phyloP scores from a whole-genome alignment of 306 rosid genomes.

The peach (Prunus persica) region Prunus_persica_NCBIv2 NC_034009.1:22368001-22368500 shows the following conservation, averaged over 20 bases:
- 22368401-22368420: not conserved
- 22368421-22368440: not conserved
- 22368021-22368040: conserved; percentile 86
- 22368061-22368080: conserved; percentile 64
- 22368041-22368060: conserved; percentile 71
- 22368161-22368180: conserved; percentile 5
- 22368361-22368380: not conserved
- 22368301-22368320: not conserved
- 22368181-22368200: conserved; percentile 9
- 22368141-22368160: conserved; percentile 21
- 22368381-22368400: not conserved
- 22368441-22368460: not conserved
- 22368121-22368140: conserved; percentile 25
- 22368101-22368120: conserved; percentile 55
- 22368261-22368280: conserved; percentile 14
- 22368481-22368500: too few species aligned
- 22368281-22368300: conserved; percentile 23
- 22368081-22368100: conserved; percentile 88
- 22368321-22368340: not conserved
- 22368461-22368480: not conserved
- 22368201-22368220: not conserved
- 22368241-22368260: not conserved
- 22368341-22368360: not conserved
- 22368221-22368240: not conserved
- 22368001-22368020: conserved; percentile 86